phyloP scores from a whole-genome alignment of 208 protist genomes.

The Wallacemonas sp. region DNA sequence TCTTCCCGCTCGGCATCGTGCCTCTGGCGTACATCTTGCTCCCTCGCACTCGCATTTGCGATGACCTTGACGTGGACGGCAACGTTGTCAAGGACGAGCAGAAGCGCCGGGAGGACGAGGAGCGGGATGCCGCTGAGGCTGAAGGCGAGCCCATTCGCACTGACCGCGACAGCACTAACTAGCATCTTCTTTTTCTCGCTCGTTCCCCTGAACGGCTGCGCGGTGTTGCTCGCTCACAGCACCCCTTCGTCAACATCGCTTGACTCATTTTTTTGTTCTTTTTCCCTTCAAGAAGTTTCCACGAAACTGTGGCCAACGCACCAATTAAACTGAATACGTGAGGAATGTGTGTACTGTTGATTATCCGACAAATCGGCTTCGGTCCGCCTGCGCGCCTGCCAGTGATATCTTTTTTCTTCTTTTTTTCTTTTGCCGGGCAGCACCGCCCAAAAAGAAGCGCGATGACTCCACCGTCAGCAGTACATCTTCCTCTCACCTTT shows the following conservation, averaged over 20 bases:
- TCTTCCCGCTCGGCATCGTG: slow-evolving; percentile 37
- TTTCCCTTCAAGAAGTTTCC: slow-evolving; percentile 1
- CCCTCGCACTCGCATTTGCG: slow-evolving; percentile 5
- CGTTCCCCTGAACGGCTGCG: neutral
- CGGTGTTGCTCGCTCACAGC: neutral
- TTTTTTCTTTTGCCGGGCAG: neutral
- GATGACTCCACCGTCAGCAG: no score
- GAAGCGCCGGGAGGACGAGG: neutral
- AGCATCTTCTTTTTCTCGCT: neutral
- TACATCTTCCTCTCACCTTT: neutral
- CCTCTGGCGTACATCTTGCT: slow-evolving; percentile 22
- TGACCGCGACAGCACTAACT: neutral
- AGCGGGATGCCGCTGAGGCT: neutral
- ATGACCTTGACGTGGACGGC: slow-evolving; percentile 12
- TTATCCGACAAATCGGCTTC: no score
- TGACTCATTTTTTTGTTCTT: neutral
- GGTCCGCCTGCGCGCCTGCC: no score
- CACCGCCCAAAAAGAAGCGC: neutral
- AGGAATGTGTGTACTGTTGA: neutral
- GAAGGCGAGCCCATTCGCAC: neutral
- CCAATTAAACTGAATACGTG: no score
- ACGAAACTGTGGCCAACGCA: no score
- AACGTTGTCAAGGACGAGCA: slow-evolving; percentile 3
- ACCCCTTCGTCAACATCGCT: neutral
- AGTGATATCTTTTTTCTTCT: neutral